Conservation (phyloP, 805 yeast species). For the Tetrapisispora phaffii region DNA sequence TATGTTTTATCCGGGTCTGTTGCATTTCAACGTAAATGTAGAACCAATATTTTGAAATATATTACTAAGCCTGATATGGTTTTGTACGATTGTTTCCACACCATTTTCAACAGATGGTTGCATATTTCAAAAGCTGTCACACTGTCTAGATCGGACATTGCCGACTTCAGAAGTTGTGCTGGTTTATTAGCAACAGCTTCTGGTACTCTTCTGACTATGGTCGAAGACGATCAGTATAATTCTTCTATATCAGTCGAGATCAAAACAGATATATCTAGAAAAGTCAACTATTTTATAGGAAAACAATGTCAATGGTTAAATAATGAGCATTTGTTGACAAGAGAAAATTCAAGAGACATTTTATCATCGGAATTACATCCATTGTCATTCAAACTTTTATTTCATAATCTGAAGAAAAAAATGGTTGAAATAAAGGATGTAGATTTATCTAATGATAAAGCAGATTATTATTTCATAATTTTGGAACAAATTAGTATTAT, state of each 20-base stretch:
- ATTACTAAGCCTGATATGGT: conserved; percentile 18
- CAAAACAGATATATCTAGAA: conserved; percentile 11
- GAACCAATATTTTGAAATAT: conserved; percentile 31
- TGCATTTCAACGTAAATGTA: conserved; percentile 58
- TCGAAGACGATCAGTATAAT: conserved; percentile 7
- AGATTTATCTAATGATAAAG: conserved; percentile 18
- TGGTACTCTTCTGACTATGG: conserved; percentile 43
- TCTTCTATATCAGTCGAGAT: not conserved
- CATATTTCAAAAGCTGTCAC: conserved; percentile 10
- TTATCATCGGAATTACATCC: conserved; percentile 58
- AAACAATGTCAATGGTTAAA: conserved; percentile 42
- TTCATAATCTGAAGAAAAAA: conserved; percentile 35
- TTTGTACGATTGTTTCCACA: conserved; percentile 23
- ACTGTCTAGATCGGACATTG: conserved; percentile 29
- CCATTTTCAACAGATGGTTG: conserved; percentile 30
- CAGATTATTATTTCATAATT: conserved; percentile 27
- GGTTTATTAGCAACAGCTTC: conserved; percentile 63
- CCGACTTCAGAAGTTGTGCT: conserved; percentile 53
- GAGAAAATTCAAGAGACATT: conserved; percentile 68
- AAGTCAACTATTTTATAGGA: conserved; percentile 40
- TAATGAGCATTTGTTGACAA: conserved; percentile 41
- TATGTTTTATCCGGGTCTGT: conserved; percentile 58
- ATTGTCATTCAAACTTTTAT: conserved; percentile 39
- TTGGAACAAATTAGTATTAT: conserved; percentile 43
- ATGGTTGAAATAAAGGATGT: conserved; percentile 27